Base-by-base conservation (phyloP, 495 filamentous ascomycete species). In the Aspergillus indologenus region DNA sequence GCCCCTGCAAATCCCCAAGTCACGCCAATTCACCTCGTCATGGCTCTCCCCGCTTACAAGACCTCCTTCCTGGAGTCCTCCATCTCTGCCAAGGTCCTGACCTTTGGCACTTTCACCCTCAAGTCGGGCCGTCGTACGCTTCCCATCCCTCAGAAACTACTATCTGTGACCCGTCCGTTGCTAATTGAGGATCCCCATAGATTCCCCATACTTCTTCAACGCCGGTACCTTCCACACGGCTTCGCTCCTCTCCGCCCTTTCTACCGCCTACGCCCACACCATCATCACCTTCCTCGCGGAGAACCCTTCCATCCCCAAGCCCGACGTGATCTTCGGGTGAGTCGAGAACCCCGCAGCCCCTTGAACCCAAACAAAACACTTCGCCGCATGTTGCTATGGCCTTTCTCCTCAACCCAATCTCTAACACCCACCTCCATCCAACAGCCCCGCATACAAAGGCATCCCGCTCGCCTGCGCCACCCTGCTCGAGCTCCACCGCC, bases 201-300 rank as follows among this genome's bases (percentile, higher is more conserved):
- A 86, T 66, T 96, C 91, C 7, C 92, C 94, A n/a, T 97, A 98
- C 84, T 97, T 98, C 83, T 96, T 98, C 87, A 95, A 94, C 74
- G 90, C 92, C 18, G 91, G 90, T 31, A 83, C 87, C 63, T 91
- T 97, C 77, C 87, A 92, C 78, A 84, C 83, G 21, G 88, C 85
- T 23, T 76, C 84, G 58, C 83, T 96, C 19, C 83, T 94, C 57
- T 79, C 85, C 47, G 83, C 90, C 50, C 85, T 96, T 47, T 72
- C 74, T 20, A 53, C 68, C 31, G 70, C 76, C 52, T 77, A 78
- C 8, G 76, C 76, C 61, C 71, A 73, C 47, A 70, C 69, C 56
- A 71, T 65, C 64, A 62, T 65, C 53, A 61, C 21, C 15, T 51
- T 51, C 48, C 24, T 51, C 21, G 24, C 68, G 45, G 69, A 75